Conservation (phyloP, 495 filamentous ascomycete species). For the Darksidea phi region DNA sequence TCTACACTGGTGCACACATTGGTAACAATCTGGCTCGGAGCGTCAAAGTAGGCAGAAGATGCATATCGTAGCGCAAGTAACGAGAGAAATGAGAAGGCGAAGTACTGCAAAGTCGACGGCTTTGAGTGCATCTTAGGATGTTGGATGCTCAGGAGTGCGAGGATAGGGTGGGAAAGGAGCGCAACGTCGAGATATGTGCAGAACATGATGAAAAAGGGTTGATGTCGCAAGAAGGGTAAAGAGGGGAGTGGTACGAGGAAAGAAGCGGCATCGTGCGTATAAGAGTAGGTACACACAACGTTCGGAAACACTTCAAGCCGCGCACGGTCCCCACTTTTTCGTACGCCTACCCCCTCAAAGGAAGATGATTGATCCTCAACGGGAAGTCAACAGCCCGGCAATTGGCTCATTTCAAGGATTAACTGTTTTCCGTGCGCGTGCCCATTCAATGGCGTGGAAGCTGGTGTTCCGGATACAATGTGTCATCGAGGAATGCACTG, state of each 20-base stretch:
- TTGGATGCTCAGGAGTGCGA: conserved; percentile 21
- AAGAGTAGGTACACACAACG: conserved; percentile 6
- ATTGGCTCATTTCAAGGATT: not conserved
- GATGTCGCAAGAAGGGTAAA: not conserved
- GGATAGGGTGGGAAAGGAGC: conserved; percentile 19
- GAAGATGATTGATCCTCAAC: conserved; percentile 5
- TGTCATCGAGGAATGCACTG: conserved; percentile 1
- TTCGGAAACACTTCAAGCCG: conserved; percentile 22
- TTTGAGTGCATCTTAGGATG: conserved; percentile 25
- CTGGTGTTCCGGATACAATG: not conserved
- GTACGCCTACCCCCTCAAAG: not conserved
- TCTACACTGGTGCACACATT: conserved; percentile 4
- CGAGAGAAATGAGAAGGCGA: conserved; percentile 19
- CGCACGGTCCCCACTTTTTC: conserved; percentile 2
- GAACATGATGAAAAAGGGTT: conserved; percentile 12
- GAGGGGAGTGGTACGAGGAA: not conserved
- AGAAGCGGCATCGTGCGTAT: conserved; percentile 7
- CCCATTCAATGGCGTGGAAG: conserved; percentile 5
- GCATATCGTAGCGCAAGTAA: conserved; percentile 21
- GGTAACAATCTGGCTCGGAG: not conserved
- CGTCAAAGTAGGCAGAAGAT: conserved; percentile 4
- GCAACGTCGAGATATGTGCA: conserved; percentile 23
- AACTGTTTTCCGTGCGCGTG: conserved; percentile 1
- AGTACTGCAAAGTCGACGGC: conserved; percentile 21
- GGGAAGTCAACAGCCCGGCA: conserved; percentile 14